phyloP scores from a whole-genome alignment of 176 grass and related monocot genomes.

The Triticum timopheevii region DNA sequence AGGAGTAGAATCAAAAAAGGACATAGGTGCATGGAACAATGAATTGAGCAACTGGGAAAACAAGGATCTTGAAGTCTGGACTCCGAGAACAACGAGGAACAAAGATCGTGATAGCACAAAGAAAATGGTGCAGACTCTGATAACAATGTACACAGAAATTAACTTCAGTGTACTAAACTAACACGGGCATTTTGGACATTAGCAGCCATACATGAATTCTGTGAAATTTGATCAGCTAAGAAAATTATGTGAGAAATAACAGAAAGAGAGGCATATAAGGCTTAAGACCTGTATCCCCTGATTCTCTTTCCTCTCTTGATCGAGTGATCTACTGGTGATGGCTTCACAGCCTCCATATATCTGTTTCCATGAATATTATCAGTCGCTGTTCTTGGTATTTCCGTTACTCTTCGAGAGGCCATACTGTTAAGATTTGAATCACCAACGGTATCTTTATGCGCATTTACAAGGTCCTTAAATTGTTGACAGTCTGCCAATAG shows the following conservation, averaged over 20 bases:
- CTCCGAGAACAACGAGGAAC: slow-evolving; percentile 46
- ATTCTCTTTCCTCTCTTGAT: slow-evolving; percentile 92
- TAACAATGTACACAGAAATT: slow-evolving; percentile 75
- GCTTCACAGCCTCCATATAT: slow-evolving; percentile 31
- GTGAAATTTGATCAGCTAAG: slow-evolving; percentile 80
- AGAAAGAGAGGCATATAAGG: slow-evolving; percentile 59
- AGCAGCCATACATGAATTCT: slow-evolving; percentile 94
- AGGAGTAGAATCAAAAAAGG: slow-evolving; percentile 94
- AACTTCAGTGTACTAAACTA: slow-evolving; percentile 68
- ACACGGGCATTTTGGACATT: slow-evolving; percentile 72
- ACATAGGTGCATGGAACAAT: slow-evolving; percentile 76
- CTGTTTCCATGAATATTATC: slow-evolving; percentile 20
- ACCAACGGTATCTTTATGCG: slow-evolving; percentile 61
- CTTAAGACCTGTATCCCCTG: slow-evolving; percentile 71
- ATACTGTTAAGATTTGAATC: slow-evolving; percentile 42
- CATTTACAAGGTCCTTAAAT: slow-evolving; percentile 78
- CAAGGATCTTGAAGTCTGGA: slow-evolving; percentile 84
- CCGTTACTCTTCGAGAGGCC: slow-evolving; percentile 12
- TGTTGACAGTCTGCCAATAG: slow-evolving; percentile 61
- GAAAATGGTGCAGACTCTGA: slow-evolving; percentile 55
- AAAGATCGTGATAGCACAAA: slow-evolving; percentile 69
- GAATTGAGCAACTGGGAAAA: slow-evolving; percentile 77
- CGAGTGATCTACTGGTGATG: slow-evolving; percentile 54
- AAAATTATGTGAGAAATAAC: slow-evolving; percentile 62
- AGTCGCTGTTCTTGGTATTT: slow-evolving; percentile 41